Evolutionary conservation across 148 eudicot species (phyloP).

Genomic region (Silene latifolia): DNA sequence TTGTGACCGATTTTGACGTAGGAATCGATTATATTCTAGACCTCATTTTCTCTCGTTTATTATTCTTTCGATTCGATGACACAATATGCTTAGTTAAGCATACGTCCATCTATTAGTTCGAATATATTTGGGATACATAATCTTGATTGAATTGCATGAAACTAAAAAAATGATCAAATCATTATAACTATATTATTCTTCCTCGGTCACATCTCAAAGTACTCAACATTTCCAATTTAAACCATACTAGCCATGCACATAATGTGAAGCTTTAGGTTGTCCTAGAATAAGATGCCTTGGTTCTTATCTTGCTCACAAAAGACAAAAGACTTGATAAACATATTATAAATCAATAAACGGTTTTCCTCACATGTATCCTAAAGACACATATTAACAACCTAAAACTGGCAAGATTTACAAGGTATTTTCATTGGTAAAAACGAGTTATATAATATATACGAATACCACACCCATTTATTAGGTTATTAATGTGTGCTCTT

Average conservation of each 20-base stretch:
- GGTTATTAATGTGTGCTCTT: too few species aligned
- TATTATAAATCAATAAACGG: too few species aligned
- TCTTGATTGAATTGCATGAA: neutral
- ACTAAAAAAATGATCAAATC: neutral
- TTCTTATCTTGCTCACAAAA: neutral
- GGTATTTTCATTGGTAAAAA: too few species aligned
- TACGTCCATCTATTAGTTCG: neutral
- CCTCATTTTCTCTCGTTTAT: too few species aligned
- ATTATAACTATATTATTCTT: neutral
- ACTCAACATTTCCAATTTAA: neutral
- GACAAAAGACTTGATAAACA: neutral
- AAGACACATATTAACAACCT: too few species aligned
- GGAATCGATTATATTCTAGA: too few species aligned
- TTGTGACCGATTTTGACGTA: too few species aligned
- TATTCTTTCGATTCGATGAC: too few species aligned
- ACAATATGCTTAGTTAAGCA: neutral
- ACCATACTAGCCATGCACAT: neutral
- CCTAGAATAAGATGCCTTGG: conserved; percentile 4
- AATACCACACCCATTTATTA: too few species aligned
- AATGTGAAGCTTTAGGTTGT: neutral
- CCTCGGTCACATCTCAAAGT: neutral
- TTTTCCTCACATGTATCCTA: too few species aligned
- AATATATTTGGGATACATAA: neutral
- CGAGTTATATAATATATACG: too few species aligned
- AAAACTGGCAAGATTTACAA: too few species aligned